A percentile compares a stretch with the other conserved stretches of the same genome.
These are phyloP conservation scores for Rubia peregrina DNA, from an alignment of 305 asterid species.

Conservation along the genomic window DNA sequence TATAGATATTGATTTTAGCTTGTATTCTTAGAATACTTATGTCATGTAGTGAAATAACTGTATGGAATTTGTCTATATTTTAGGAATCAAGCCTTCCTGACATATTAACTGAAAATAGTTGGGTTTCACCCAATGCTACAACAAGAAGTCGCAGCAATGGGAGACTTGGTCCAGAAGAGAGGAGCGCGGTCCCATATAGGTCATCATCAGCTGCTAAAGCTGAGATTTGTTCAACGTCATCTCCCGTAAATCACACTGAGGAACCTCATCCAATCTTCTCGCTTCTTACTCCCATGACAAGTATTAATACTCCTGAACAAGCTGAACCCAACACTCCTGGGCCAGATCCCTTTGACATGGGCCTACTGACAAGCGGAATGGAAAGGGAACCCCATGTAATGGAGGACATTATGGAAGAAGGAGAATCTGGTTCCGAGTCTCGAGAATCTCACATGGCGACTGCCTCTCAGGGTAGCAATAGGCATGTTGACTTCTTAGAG, in stretches of 20 bases:
- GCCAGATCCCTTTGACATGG: slow-evolving; percentile 45
- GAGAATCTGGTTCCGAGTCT: slow-evolving; percentile 29
- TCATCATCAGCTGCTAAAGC: slow-evolving; percentile 36
- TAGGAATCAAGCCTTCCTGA: slow-evolving; percentile 98
- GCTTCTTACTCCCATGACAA: slow-evolving; percentile 28
- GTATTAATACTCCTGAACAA: slow-evolving; percentile 22
- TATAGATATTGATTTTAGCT: background rate
- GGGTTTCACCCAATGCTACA: slow-evolving; percentile 77
- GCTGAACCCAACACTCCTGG: slow-evolving; percentile 31
- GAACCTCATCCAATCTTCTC: slow-evolving; percentile 37
- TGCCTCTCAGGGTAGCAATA: slow-evolving; percentile 26
- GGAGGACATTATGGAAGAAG: slow-evolving; percentile 59
- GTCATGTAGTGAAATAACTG: background rate
- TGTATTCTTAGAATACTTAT: background rate
- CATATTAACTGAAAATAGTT: slow-evolving; percentile 64
- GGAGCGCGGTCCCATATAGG: slow-evolving; percentile 20
- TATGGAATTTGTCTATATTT: slow-evolving; percentile 5
- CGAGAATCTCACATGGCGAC: slow-evolving; percentile 34
- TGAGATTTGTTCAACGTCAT: slow-evolving; percentile 24
- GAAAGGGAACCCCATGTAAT: slow-evolving; percentile 32
- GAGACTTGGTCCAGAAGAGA: slow-evolving; percentile 32
- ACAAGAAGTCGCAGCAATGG: slow-evolving; percentile 67
- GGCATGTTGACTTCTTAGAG: slow-evolving; percentile 40
- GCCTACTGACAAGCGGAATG: slow-evolving; percentile 30
- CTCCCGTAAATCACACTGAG: slow-evolving; percentile 30